Conservation (phyloP, 2,329 filamentous ascomycete species). For the Fusarium mundagurra region DNA sequence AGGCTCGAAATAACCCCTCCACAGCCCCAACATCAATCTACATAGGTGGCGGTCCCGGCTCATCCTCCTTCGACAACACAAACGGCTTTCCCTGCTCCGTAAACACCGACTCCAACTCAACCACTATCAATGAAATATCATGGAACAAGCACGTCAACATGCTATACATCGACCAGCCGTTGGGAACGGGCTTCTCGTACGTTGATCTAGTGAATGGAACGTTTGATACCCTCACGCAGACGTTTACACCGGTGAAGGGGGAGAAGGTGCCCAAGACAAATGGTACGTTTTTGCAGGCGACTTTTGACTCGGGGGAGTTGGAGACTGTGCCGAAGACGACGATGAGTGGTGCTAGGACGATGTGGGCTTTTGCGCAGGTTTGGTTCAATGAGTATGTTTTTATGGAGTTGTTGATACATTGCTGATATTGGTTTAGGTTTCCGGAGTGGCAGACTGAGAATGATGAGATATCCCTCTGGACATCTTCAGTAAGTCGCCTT, state of each 20-base stretch:
- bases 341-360: conserved; percentile 60
- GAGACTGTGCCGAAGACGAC: conserved; percentile 55
- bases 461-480: conserved; percentile 68
- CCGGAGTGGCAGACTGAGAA: conserved; percentile 62
- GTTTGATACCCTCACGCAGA: conserved; percentile 56
- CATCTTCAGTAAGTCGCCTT: conserved; percentile 58
- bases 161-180: conserved; percentile 67
- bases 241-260: conserved; percentile 13
- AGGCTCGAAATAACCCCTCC: conserved; percentile 45
- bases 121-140: conserved; percentile 64
- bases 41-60: conserved; percentile 71
- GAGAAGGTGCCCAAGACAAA: conserved; percentile 8
- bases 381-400: conserved; percentile 57
- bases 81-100: conserved; percentile 64
- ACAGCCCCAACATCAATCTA: conserved; percentile 58
- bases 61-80: conserved; percentile 67
- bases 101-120: conserved; percentile 60
- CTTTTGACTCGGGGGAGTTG: conserved; percentile 1
- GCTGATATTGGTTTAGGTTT: conserved; percentile 51
- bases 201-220: conserved; percentile 59
- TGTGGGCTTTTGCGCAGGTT: conserved; percentile 71
- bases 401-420: too few relatives aligned
- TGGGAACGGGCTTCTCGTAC: conserved; percentile 72
- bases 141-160: conserved; percentile 64
- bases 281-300: conserved; percentile 24